Conservation (phyloP, 2,329 filamentous ascomycete genomes). For the Stagonosporopsis vannaccii region DNA sequence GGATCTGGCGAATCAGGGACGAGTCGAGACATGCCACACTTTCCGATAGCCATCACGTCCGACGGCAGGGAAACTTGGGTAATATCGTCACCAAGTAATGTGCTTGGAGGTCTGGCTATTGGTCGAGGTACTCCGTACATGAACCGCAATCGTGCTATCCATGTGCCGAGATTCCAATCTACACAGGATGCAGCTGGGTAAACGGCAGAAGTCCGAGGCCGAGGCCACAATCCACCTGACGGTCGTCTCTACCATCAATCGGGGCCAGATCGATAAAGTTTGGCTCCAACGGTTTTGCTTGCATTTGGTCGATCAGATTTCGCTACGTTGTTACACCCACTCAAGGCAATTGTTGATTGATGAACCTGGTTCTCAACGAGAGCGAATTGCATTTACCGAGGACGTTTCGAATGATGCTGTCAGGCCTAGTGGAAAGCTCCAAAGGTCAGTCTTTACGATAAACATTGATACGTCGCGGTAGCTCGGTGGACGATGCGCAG, state of each 20-base stretch:
- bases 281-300: conserved; percentile 7
- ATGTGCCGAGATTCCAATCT: conserved; percentile 10
- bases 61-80: conserved; percentile 2
- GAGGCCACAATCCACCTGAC: conserved; percentile 9
- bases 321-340: neutral
- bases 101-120: neutral
- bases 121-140: neutral
- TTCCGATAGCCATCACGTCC: neutral
- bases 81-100: neutral
- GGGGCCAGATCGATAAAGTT: conserved; percentile 10
- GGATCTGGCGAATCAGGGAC: conserved; percentile 11
- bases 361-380: neutral
- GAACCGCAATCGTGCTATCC: neutral
- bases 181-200: conserved; percentile 11
- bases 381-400: neutral
- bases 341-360: neutral
- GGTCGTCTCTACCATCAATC: neutral
- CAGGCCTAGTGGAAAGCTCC: neutral
- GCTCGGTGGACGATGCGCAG: conserved; percentile 37
- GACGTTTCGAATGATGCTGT: neutral
- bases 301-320: neutral
- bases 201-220: conserved; percentile 10
- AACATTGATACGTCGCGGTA: conserved; percentile 45
- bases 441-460: conserved; percentile 39
- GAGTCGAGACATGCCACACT: conserved; percentile 16